A percentile compares a stretch with the other conserved stretches of the same genome.
Evolutionary conservation across 306 rosid genomes (phyloP).

Genomic region (Cucumis sativus): DNA sequence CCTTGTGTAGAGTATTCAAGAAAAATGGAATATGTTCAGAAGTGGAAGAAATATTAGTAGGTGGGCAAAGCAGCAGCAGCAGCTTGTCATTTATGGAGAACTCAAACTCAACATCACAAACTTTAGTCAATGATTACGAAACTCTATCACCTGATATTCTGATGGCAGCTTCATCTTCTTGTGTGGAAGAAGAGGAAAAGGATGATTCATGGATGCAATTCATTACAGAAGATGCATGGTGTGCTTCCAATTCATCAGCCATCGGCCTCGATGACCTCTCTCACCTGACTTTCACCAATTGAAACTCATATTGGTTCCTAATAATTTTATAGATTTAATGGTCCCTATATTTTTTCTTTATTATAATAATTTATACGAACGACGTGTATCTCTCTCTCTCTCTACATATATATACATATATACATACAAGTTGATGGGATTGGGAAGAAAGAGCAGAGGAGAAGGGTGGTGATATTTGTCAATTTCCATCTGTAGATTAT

Average conservation of each 20-base stretch:
- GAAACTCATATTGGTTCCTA: conserved; percentile 1
- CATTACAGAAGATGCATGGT: conserved; percentile 87
- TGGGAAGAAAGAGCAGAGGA: neutral
- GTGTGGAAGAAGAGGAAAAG: conserved; percentile 69
- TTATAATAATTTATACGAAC: neutral
- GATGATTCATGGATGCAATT: conserved; percentile 98
- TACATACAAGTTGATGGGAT: neutral
- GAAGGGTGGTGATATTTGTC: conserved; percentile 13
- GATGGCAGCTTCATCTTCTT: conserved; percentile 53
- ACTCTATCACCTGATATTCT: conserved; percentile 68
- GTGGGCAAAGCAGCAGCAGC: conserved; percentile 60
- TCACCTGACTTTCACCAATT: conserved; percentile 59
- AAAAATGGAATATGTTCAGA: conserved; percentile 92
- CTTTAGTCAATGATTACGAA: conserved; percentile 46
- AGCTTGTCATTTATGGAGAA: neutral
- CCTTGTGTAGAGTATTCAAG: conserved; percentile 93
- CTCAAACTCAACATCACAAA: conserved; percentile 37
- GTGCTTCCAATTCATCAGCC: conserved; percentile 37
- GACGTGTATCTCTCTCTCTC: neutral
- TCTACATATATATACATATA: neutral
- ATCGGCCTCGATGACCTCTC: conserved; percentile 43
- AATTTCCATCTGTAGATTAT: conserved; percentile 22
- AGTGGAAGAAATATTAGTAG: conserved; percentile 36
- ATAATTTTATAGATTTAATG: conserved; percentile 2
- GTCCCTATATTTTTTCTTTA: neutral